Conservation (phyloP, 805 yeast species). For the Saitoella complicata region DNA sequence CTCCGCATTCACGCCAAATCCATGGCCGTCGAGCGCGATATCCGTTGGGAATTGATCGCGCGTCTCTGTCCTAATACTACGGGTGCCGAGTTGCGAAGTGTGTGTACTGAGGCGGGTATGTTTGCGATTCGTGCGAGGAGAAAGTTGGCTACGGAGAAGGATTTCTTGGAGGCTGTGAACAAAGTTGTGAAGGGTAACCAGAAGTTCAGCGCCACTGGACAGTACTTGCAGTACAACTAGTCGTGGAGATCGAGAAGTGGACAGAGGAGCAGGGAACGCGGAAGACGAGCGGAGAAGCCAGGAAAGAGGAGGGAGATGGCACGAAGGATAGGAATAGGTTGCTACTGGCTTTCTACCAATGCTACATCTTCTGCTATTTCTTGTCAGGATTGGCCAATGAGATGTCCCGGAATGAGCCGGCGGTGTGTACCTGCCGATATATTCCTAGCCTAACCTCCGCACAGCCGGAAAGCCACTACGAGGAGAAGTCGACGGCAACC, state of each 20-base stretch:
- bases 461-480: no score
- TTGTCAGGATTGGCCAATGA: no score
- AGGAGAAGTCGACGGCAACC: no score
- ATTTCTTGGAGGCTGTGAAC: slow-evolving; percentile 92
- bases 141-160: slow-evolving; percentile 96
- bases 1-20: slow-evolving; percentile 94
- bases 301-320: no score
- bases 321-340: no score
- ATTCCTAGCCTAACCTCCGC: no score
- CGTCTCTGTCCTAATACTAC: slow-evolving; percentile 96
- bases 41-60: slow-evolving; percentile 96
- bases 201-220: slow-evolving; percentile 92
- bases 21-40: slow-evolving; percentile 94
- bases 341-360: no score
- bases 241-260: neutral
- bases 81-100: slow-evolving; percentile 97
- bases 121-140: slow-evolving; percentile 97
- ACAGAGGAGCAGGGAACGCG: no score
- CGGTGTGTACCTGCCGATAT: no score
- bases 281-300: no score
- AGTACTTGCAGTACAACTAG: slow-evolving; percentile 72
- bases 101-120: slow-evolving; percentile 99
- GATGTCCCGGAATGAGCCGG: no score
- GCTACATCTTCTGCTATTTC: no score
- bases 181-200: slow-evolving; percentile 97